Conservation (phyloP, 129 eudicot genomes). For the Centaurea solstitialis region DNA sequence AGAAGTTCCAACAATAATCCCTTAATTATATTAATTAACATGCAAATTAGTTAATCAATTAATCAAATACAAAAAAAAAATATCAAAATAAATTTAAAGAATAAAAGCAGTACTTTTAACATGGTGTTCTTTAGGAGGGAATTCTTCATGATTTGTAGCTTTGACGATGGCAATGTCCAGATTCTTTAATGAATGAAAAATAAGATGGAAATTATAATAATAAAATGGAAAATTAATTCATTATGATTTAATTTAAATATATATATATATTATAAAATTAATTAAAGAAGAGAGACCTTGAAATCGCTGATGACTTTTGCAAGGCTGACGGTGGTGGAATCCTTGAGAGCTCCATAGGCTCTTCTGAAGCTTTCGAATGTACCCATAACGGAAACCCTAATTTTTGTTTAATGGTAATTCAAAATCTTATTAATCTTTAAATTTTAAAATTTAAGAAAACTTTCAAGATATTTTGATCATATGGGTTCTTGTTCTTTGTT, state of each 20-base stretch:
- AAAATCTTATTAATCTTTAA: not conserved
- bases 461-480: constrained; percentile 3
- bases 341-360: constrained; percentile 94
- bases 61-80: not conserved
- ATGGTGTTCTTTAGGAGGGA: constrained; percentile 87
- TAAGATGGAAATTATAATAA: not conserved
- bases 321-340: constrained; percentile 80
- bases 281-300: constrained; percentile 48
- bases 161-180: constrained; percentile 89
- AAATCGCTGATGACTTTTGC: constrained; percentile 92
- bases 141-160: constrained; percentile 90
- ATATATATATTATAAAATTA: too few species aligned
- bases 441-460: not conserved
- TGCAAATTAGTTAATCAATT: not conserved
- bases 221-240: not conserved
- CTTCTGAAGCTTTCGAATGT: constrained; percentile 73
- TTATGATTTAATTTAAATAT: not conserved
- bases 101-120: constrained; percentile 54
- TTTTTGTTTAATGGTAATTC: constrained; percentile 15
- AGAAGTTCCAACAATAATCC: constrained; percentile 65
- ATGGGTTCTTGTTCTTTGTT: constrained; percentile 19
- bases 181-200: constrained; percentile 35
- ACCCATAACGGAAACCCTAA: constrained; percentile 37
- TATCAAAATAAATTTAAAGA: not conserved
- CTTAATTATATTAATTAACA: constrained; percentile 22